phyloP scores from a whole-genome alignment of 2,329 filamentous ascomycete species.

The Penicillium psychrosexuale region DNA sequence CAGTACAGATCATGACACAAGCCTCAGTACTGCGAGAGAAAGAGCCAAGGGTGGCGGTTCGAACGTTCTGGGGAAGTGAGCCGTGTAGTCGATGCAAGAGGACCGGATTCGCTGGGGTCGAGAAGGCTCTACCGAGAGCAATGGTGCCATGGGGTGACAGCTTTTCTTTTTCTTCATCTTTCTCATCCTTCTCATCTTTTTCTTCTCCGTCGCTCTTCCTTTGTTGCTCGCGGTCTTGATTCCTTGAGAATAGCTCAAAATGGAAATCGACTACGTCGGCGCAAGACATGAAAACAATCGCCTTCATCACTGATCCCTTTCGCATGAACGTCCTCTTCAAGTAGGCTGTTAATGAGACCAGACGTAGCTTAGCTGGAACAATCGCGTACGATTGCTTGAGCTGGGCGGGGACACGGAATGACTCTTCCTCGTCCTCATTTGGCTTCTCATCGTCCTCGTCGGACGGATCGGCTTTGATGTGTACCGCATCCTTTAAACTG shows the following conservation, averaged over 20 bases:
- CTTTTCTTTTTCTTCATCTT: slow-evolving; percentile 26
- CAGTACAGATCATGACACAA: slow-evolving; percentile 84
- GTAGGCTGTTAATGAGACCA: slow-evolving; percentile 81
- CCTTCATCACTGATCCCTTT: slow-evolving; percentile 91
- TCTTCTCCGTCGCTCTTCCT: slow-evolving; percentile 28
- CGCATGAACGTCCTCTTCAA: slow-evolving; percentile 84
- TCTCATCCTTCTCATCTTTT: slow-evolving; percentile 20
- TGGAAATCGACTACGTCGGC: slow-evolving; percentile 97
- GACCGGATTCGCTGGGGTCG: slow-evolving; percentile 73
- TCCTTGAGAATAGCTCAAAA: slow-evolving; percentile 71
- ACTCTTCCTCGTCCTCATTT: slow-evolving; percentile 49
- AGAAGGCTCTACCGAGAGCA: slow-evolving; percentile 66
- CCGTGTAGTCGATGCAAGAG: slow-evolving; percentile 84
- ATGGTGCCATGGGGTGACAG: slow-evolving; percentile 42
- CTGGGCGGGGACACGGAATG: slow-evolving; percentile 82
- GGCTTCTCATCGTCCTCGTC: slow-evolving; percentile 54
- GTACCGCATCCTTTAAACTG: slow-evolving; percentile 86
- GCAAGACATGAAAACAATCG: slow-evolving; percentile 94
- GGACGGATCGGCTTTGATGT: slow-evolving; percentile 68
- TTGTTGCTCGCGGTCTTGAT: slow-evolving; percentile 24
- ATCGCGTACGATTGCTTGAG: slow-evolving; percentile 89
- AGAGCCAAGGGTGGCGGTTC: slow-evolving; percentile 78
- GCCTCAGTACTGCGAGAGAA: slow-evolving; percentile 73
- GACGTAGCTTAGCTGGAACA: slow-evolving; percentile 80
- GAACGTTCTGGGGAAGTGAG: slow-evolving; percentile 80